Percentiles rank a stretch among this genome's conserved stretches.
phyloP scores from a whole-genome alignment of 768 basidiomycete species.

The Pisolithus microcarpus region DNA sequence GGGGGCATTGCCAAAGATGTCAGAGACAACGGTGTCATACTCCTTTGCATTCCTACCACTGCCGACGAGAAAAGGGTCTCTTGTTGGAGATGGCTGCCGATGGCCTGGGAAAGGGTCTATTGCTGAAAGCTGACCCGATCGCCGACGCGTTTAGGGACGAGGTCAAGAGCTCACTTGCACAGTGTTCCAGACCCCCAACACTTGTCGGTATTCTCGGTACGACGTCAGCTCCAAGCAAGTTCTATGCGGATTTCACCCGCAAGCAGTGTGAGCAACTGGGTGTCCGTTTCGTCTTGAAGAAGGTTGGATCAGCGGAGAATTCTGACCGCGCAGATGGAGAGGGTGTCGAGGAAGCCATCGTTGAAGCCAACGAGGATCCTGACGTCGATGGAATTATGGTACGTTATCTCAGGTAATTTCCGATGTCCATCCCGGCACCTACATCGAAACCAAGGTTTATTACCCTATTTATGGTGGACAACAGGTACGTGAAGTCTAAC shows the following conservation, averaged over 20 bases:
- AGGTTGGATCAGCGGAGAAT: conserved; percentile 43
- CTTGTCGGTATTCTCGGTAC: conserved; percentile 91
- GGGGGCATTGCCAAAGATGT: not conserved
- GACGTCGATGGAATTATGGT: conserved; percentile 94
- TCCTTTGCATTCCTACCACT: not conserved
- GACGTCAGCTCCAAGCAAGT: conserved; percentile 67
- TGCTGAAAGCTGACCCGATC: conserved; percentile 74
- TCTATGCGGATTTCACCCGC: conserved; percentile 85
- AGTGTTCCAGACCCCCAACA: conserved; percentile 46
- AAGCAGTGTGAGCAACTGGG: conserved; percentile 88
- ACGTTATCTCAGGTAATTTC: conserved; percentile 16
- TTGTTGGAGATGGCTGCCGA: conserved; percentile 22
- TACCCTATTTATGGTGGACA: conserved; percentile 91
- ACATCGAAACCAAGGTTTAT: conserved; percentile 56
- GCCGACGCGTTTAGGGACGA: conserved; percentile 66
- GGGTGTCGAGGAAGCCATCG: conserved; percentile 92
- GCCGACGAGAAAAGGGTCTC: not conserved
- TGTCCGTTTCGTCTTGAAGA: conserved; percentile 75
- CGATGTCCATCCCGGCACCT: not conserved
- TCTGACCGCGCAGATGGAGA: conserved; percentile 57
- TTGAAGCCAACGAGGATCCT: conserved; percentile 87
- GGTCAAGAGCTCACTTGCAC: conserved; percentile 43
- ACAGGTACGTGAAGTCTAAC: conserved; percentile 48
- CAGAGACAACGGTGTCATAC: no score
- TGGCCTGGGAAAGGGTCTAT: conserved; percentile 54